These are phyloP conservation scores for Rhododendron ferrugineum DNA, from an alignment of 148 eudicot species.

Conservation along the genomic window DNA sequence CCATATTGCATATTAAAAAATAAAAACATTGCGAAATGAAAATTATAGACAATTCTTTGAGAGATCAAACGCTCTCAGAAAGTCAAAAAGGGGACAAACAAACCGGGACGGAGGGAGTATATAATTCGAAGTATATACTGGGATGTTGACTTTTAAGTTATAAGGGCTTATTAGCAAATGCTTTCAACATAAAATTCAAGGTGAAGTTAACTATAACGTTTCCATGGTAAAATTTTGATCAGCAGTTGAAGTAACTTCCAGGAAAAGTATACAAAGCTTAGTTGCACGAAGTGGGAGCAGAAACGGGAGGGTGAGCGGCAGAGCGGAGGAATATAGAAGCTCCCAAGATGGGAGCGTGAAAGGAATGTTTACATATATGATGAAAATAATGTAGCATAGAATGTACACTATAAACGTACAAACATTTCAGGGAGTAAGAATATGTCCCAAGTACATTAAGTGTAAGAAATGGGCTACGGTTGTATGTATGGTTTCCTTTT, in stretches of 20 bases:
- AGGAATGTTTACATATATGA: not conserved
- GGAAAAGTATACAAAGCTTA: not conserved
- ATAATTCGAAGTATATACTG: not conserved
- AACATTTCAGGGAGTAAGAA: not conserved
- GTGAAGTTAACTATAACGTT: not conserved
- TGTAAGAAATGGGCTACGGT: not conserved
- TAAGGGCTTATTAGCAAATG: not conserved
- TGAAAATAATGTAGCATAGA: not conserved
- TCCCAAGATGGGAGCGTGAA: not conserved
- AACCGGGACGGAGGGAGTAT: no score
- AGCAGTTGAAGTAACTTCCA: not conserved
- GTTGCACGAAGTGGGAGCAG: not conserved
- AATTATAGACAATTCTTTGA: no score
- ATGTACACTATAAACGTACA: not conserved
- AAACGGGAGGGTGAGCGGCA: not conserved
- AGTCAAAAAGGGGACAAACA: no score
- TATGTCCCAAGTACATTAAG: not conserved
- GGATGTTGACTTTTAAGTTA: not conserved
- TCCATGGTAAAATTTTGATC: not conserved
- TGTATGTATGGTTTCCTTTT: not conserved
- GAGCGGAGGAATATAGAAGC: not conserved
- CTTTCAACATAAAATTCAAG: not conserved
- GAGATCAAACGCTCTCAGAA: no score
- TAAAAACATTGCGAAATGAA: no score
- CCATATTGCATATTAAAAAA: no score